phyloP scores from a whole-genome alignment of 2,329 filamentous ascomycete genomes.

The Fusarium sp. region DNA sequence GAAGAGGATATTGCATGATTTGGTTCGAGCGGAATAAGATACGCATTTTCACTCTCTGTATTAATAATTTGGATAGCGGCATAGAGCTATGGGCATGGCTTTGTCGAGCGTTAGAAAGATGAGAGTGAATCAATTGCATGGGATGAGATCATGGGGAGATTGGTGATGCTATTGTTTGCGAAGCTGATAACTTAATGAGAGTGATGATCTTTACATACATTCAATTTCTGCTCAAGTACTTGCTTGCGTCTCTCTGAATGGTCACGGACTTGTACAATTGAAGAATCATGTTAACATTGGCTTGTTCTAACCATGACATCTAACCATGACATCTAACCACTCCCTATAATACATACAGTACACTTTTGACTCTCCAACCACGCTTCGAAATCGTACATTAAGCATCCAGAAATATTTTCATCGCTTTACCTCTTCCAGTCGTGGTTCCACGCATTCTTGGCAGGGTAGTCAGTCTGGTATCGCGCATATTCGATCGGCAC shows the following conservation, averaged over 20 bases:
- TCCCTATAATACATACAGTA: slow-evolving; percentile 47
- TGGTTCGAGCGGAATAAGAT: slow-evolving; percentile 22
- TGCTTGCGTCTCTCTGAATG: background rate
- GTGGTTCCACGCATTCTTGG: slow-evolving; percentile 89
- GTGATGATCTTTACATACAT: slow-evolving; percentile 41
- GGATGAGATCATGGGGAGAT: slow-evolving; percentile 22
- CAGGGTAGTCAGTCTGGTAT: slow-evolving; percentile 86
- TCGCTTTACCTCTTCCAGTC: slow-evolving; percentile 80
- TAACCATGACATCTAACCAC: slow-evolving; percentile 12
- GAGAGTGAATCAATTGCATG: slow-evolving; percentile 23
- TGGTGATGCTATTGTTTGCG: slow-evolving; percentile 25
- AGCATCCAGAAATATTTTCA: background rate
- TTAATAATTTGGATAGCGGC: slow-evolving; percentile 34
- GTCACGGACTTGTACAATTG: background rate
- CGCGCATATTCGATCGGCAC: slow-evolving; percentile 94
- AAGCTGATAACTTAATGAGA: slow-evolving; percentile 41
- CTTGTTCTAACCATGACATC: background rate
- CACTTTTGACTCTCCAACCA: slow-evolving; percentile 25
- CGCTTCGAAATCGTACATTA: slow-evolving; percentile 10
- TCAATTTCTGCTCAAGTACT: background rate
- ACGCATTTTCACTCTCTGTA: slow-evolving; percentile 34
- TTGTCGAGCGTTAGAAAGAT: slow-evolving; percentile 13
- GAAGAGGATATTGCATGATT: slow-evolving; percentile 23
- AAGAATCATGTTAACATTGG: slow-evolving; percentile 1
- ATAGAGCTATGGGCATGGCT: slow-evolving; percentile 32